Conservation (phyloP, 345 rosid genomes). For the Turnera subulata region DNA sequence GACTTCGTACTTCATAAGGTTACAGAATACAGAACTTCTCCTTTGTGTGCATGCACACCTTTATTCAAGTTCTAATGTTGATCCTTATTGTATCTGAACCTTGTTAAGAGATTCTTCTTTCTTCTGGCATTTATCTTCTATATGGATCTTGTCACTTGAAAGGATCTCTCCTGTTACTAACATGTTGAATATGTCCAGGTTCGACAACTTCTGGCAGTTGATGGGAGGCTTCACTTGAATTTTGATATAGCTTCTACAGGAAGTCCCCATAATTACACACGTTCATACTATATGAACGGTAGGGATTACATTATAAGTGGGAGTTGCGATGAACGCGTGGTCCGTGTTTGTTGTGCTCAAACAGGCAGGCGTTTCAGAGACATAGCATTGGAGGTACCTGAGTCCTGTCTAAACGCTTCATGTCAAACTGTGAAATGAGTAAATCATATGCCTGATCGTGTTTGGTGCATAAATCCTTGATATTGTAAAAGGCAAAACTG, state of each 20-base stretch:
- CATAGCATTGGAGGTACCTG: constrained; percentile 74
- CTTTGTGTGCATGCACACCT: no score
- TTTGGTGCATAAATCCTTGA: not conserved
- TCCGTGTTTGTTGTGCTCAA: constrained; percentile 93
- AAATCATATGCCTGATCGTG: not conserved
- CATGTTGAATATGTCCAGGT: constrained; percentile 48
- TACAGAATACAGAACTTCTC: no score
- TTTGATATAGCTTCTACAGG: constrained; percentile 70
- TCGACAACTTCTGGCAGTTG: constrained; percentile 79
- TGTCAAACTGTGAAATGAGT: not conserved
- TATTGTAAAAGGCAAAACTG: not conserved
- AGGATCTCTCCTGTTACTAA: constrained; percentile 8
- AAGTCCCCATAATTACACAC: constrained; percentile 83
- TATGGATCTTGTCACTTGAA: no score
- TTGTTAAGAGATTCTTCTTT: not conserved
- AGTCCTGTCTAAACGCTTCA: not conserved
- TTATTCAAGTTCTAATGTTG: no score
- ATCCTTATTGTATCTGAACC: not conserved
- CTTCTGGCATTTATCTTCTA: not conserved
- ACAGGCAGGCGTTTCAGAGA: constrained; percentile 97
- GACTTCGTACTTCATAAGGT: no score
- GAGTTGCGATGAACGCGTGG: constrained; percentile 82
- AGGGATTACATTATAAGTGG: constrained; percentile 90
- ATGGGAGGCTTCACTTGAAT: constrained; percentile 76
- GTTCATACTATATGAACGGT: constrained; percentile 92